Evolutionary conservation across 306 rosid genomes (phyloP).

Genomic region (Trifolium repens): DNA sequence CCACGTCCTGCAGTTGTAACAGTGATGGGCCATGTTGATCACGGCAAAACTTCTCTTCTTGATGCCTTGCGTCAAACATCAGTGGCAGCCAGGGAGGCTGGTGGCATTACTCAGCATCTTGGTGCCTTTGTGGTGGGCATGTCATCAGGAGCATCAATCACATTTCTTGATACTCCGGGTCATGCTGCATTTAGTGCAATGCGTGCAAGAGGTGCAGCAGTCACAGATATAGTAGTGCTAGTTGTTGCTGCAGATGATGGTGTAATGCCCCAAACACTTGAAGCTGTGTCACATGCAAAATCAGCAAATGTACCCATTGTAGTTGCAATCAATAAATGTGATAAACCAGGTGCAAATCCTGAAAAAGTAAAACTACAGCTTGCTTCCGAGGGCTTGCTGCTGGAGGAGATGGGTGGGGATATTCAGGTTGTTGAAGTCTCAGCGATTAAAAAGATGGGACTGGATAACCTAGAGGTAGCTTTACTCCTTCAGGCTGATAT

Average conservation of each 20-base stretch:
- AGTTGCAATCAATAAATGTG: conserved; percentile 96
- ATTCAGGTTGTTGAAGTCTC: conserved; percentile 90
- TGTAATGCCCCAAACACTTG: conserved; percentile 97
- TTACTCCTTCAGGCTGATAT: conserved; percentile 93
- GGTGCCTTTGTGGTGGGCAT: conserved; percentile 94
- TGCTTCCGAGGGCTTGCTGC: conserved; percentile 90
- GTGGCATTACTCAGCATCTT: conserved; percentile 96
- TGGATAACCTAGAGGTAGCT: conserved; percentile 83
- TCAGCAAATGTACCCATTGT: conserved; percentile 91
- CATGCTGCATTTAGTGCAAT: conserved; percentile 99
- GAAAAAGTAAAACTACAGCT: conserved; percentile 84
- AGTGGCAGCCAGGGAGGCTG: conserved; percentile 94
- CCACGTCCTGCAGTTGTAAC: conserved; percentile 91
- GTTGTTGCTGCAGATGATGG: conserved; percentile 99
- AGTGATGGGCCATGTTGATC: conserved; percentile 99
- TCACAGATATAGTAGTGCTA: conserved; percentile 87
- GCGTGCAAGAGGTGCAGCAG: conserved; percentile 98
- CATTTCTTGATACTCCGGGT: conserved; percentile 98
- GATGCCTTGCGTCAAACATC: conserved; percentile 95
- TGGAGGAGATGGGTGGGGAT: conserved; percentile 98
- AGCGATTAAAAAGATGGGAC: conserved; percentile 76
- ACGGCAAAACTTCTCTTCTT: conserved; percentile 94
- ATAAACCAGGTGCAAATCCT: conserved; percentile 92
- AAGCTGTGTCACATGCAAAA: conserved; percentile 92
- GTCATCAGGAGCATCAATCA: conserved; percentile 89